Percentiles rank a stretch among this genome's conserved stretches.
phyloP scores from a whole-genome alignment of 2,329 filamentous ascomycete species.

The Claviceps pazoutovae region DNA sequence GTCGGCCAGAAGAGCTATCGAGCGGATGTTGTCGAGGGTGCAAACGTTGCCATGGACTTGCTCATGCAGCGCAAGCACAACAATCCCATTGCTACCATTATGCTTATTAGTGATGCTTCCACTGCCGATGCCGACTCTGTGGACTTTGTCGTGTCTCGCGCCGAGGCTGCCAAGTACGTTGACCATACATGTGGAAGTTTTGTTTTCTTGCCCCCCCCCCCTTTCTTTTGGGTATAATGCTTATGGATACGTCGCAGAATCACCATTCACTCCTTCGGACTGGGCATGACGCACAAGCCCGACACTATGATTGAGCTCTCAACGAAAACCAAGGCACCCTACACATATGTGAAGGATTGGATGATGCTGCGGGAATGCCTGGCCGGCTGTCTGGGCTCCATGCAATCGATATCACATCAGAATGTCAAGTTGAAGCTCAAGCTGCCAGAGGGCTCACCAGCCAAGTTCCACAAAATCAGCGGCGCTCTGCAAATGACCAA shows the following conservation, averaged over 20 bases:
- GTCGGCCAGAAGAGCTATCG: conserved; percentile 94
- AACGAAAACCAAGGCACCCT: conserved; percentile 87
- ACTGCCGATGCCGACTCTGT: conserved; percentile 90
- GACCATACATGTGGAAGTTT: neutral
- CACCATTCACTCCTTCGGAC: conserved; percentile 87
- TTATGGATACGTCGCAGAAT: conserved; percentile 43
- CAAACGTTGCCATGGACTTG: conserved; percentile 95
- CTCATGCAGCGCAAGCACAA: conserved; percentile 95
- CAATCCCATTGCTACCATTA: conserved; percentile 88
- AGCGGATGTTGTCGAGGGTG: conserved; percentile 92
- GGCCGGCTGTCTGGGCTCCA: conserved; percentile 77
- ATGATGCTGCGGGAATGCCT: conserved; percentile 98
- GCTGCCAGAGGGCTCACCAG: conserved; percentile 87
- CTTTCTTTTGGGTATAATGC: neutral
- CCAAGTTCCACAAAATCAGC: conserved; percentile 97
- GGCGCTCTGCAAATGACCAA: conserved; percentile 94
- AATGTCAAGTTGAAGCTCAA: conserved; percentile 93
- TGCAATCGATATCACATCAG: conserved; percentile 94
- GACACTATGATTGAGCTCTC: conserved; percentile 98
- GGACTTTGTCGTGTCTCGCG: conserved; percentile 91
- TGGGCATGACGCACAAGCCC: conserved; percentile 93
- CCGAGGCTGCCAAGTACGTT: conserved; percentile 86
- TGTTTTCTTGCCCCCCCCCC: neutral
- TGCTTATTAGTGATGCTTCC: conserved; percentile 94
- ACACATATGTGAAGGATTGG: conserved; percentile 98